A percentile compares a stretch with the other conserved stretches of the same genome.
These are phyloP conservation scores for Sporothrix sp. DNA, from an alignment of 2,329 filamentous ascomycete genomes.

Conservation along the genomic window DNA sequence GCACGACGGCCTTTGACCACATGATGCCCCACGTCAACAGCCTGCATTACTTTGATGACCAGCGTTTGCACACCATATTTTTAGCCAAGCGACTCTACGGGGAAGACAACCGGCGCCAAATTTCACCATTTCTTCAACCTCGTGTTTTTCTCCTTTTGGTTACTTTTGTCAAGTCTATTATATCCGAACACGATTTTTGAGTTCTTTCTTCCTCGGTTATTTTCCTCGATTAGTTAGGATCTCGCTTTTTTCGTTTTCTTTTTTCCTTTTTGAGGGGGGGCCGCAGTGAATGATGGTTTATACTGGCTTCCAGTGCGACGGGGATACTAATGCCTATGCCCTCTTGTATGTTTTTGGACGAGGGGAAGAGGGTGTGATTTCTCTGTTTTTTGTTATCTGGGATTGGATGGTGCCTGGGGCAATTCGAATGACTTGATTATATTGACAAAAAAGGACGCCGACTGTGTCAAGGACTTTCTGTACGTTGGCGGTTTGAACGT, in stretches of 20 bases:
- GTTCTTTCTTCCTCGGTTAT: not conserved
- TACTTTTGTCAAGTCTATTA: not conserved
- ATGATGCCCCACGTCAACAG: not conserved
- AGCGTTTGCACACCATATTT: constrained; percentile 2
- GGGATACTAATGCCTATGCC: constrained; percentile 9
- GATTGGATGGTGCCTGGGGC: not conserved
- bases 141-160: not conserved
- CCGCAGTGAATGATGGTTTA: no score
- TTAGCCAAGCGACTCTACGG: not conserved
- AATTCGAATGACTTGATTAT: not conserved
- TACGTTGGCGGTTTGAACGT: no score
- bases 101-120: not conserved
- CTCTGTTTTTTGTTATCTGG: not conserved
- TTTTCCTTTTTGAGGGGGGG: not conserved
- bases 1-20: not conserved
- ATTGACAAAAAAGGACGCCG: not conserved
- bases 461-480: no score
- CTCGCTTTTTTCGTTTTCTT: not conserved
- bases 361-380: not conserved
- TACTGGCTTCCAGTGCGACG: no score
- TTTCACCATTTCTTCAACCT: not conserved
- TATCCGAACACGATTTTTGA: constrained; percentile 4
- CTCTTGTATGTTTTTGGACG: constrained; percentile 8
- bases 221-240: not conserved
- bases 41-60: not conserved